Base-by-base conservation (phyloP, 192 early-diverging fungal genomes). In the Spizellomyces sp. region DNA sequence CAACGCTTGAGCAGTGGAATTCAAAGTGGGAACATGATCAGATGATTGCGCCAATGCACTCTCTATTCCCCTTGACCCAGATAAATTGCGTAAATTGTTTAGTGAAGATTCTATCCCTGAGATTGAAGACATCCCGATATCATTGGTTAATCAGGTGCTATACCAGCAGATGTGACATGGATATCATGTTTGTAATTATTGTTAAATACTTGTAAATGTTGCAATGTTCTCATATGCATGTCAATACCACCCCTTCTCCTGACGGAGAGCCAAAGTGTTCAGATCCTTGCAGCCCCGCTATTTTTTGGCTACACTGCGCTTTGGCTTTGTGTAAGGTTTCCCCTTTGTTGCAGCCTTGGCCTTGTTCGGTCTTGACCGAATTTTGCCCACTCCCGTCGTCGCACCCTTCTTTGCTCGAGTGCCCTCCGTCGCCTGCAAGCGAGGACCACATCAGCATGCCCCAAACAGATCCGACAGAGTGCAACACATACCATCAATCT, bases 121-220 rank as follows among this genome's bases (percentile, higher is more conserved):
- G 46, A 62, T 70, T 36, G 69, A 70, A 55, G 69, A 70, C 14
- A 62, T 70, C 5, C 69, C 69, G 4, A 36, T 70, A n/a, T 61
- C 69, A 17, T 21, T 62, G 0, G 43, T 70, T 9, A 70, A 70
- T 44, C 45, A 62, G 52, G 44, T 70, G 12, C 45, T 70, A 6
- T 68, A 56, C 50, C 1, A 36, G 27, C 1, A 36, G 27, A 36
- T 36, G 27, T 36, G 27, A 36, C 27, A 36, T 36, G 27, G 27
- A 36, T 36, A 36, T 36, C 27, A 36, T 36, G 50, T n/a, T 54
- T 54, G 50, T 54, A 12, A 12, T 54, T 12, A 54, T 54, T 54
- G 50, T 19, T 12, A 19, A 54, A 54, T 54, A 54, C 12, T 2
- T 54, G 27, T 36, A 36, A 36, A 36, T 36, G 3, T 36, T 36